Conservation (phyloP, 345 rosid genomes). For the Zanthoxylum bungeanum region DNA sequence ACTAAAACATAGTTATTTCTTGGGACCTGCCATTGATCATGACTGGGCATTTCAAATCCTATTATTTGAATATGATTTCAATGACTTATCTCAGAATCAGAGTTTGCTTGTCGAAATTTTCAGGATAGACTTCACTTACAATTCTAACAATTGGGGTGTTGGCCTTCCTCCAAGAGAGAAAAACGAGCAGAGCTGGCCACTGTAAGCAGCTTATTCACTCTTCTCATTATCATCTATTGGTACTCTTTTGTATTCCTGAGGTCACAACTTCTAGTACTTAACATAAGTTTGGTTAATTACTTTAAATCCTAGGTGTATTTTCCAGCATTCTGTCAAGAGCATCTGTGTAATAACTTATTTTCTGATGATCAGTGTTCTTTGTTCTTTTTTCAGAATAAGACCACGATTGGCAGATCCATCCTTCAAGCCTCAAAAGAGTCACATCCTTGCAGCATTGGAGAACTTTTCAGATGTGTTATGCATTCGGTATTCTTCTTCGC, state of each 20-base stretch:
- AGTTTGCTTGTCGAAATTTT: constrained; percentile 14
- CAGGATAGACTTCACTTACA: constrained; percentile 86
- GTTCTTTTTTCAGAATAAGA: constrained; percentile 52
- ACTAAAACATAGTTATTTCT: background rate
- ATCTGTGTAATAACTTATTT: background rate
- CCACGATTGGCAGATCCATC: constrained; percentile 85
- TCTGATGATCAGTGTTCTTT: constrained; percentile 1
- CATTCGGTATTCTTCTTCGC: constrained; percentile 89
- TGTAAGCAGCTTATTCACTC: constrained; percentile 56
- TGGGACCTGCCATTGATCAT: background rate
- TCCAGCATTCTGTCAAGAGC: background rate
- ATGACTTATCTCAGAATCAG: background rate
- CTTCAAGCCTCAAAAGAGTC: constrained; percentile 73
- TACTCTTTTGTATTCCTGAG: background rate
- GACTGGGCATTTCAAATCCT: background rate
- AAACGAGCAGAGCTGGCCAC: constrained; percentile 75
- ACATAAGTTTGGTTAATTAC: background rate
- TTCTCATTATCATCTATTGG: background rate
- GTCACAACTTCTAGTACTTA: background rate
- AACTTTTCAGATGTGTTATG: constrained; percentile 62
- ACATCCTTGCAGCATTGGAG: constrained; percentile 67
- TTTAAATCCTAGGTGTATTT: background rate
- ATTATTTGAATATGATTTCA: background rate
- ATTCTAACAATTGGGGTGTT: constrained; percentile 84
- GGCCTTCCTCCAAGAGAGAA: constrained; percentile 93